phyloP scores from a whole-genome alignment of 2,329 filamentous ascomycete genomes.

The Pyrenophora graminea region DNA sequence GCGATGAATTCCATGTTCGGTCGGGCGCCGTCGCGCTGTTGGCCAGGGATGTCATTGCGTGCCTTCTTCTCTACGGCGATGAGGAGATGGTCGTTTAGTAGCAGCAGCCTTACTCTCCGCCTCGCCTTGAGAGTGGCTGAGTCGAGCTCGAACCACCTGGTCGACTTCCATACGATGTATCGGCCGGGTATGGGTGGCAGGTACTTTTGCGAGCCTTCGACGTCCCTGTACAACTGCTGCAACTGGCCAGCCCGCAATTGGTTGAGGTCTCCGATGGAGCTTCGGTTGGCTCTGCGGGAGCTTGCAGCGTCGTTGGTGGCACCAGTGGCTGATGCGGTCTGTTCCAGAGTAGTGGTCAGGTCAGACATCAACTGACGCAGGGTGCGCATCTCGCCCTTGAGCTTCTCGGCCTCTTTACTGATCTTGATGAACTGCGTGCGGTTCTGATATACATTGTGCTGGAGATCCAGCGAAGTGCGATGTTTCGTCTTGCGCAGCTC shows the following conservation, averaged over 20 bases:
- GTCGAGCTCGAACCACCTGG: conserved; percentile 93
- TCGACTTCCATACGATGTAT: conserved; percentile 91
- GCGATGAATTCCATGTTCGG: conserved; percentile 74
- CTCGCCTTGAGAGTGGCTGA: conserved; percentile 96
- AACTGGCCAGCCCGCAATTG: conserved; percentile 70
- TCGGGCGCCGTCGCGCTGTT: conserved; percentile 48
- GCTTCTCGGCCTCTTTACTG: conserved; percentile 96
- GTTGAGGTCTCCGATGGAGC: conserved; percentile 78
- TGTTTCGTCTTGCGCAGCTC: conserved; percentile 76
- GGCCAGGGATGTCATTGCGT: conserved; percentile 68
- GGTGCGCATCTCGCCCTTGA: conserved; percentile 93
- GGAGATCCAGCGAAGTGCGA: conserved; percentile 79
- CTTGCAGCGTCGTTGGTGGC: conserved; percentile 44
- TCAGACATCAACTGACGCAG: conserved; percentile 91
- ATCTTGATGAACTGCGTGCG: conserved; percentile 98
- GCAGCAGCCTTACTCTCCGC: conserved; percentile 84
- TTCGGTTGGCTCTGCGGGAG: conserved; percentile 70
- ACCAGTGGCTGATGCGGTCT: conserved; percentile 50
- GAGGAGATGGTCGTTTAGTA: conserved; percentile 92
- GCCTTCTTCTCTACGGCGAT: conserved; percentile 94
- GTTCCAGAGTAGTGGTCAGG: conserved; percentile 62
- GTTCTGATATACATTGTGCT: conserved; percentile 96
- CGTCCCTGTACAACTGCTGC: conserved; percentile 88
- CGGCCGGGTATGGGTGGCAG: conserved; percentile 87
- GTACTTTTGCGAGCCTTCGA: conserved; percentile 98